phyloP scores from a whole-genome alignment of 371 early-diverging fungal genomes.

The Chytridium lagenaria region DNA sequence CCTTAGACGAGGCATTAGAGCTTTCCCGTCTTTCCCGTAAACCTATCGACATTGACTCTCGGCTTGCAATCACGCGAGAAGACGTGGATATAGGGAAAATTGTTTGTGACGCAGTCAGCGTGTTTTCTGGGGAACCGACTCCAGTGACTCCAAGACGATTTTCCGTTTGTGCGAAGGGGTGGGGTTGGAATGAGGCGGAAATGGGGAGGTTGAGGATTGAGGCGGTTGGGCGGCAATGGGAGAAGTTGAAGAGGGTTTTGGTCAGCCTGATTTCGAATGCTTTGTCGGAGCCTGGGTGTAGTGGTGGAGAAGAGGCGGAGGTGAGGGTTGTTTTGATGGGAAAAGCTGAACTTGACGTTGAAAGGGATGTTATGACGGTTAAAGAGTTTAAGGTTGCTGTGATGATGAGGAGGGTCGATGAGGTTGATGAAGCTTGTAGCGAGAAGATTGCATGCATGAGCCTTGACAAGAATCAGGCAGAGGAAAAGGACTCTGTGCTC shows the following conservation, averaged over 20 bases:
- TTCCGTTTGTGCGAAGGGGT: not conserved
- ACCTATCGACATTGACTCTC: not conserved
- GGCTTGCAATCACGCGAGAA: not conserved
- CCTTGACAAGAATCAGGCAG: not conserved
- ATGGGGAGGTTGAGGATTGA: not conserved
- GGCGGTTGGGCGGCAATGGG: not conserved
- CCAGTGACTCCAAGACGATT: no score
- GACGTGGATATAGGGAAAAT: not conserved
- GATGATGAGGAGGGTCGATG: not conserved
- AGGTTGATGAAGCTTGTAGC: not conserved
- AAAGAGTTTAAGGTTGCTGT: not conserved
- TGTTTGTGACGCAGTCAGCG: not conserved
- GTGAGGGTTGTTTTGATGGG: not conserved
- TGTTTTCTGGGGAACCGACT: not conserved
- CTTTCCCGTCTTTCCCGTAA: not conserved
- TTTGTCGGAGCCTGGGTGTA: not conserved
- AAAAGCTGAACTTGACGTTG: not conserved
- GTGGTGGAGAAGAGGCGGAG: not conserved
- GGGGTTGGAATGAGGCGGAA: not conserved
- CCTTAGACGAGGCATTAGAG: not conserved
- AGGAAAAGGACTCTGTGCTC: not conserved
- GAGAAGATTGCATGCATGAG: not conserved
- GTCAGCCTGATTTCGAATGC: constrained; percentile 3
- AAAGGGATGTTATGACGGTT: not conserved
- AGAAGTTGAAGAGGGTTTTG: not conserved